phyloP scores from a whole-genome alignment of 1,139 yeast species.

The Protomyces macrosporus region DNA sequence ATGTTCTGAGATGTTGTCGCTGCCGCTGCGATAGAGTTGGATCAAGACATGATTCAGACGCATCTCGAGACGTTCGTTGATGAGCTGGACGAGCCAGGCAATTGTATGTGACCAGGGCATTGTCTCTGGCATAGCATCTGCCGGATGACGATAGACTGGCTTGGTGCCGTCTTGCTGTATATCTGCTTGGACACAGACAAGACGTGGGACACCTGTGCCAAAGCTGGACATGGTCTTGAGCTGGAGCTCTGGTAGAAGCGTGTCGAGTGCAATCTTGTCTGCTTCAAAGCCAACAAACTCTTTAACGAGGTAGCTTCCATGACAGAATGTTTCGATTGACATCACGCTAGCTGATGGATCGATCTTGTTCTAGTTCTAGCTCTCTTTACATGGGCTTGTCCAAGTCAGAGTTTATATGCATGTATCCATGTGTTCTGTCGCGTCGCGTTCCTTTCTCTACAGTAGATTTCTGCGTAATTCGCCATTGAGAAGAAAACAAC shows the following conservation, averaged over 20 bases:
- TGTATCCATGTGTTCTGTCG: not conserved
- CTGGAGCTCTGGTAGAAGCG: constrained; percentile 13
- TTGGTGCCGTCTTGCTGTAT: constrained; percentile 1
- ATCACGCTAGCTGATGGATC: no score
- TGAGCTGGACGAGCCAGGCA: constrained; percentile 19
- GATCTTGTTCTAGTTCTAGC: no score
- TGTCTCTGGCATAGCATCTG: constrained; percentile 29
- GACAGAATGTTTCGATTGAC: not conserved
- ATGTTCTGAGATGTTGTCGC: constrained; percentile 33
- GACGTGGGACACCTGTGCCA: constrained; percentile 33
- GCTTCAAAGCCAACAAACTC: not conserved
- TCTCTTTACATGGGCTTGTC: no score
- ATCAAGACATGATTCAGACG: constrained; percentile 32
- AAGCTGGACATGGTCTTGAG: constrained; percentile 31
- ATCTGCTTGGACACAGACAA: constrained; percentile 32
- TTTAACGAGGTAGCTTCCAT: not conserved
- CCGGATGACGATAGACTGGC: constrained; percentile 33
- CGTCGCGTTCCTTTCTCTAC: not conserved
- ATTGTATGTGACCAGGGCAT: constrained; percentile 24
- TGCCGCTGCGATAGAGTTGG: constrained; percentile 32
- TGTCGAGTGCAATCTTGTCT: not conserved
- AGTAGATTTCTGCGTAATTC: not conserved
- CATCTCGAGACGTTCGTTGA: constrained; percentile 22
- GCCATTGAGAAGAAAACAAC: not conserved
- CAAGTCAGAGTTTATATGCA: no score